Evolutionary conservation across 768 basidiomycete species (phyloP).

Genomic region (Lepiota subincarnata): DNA sequence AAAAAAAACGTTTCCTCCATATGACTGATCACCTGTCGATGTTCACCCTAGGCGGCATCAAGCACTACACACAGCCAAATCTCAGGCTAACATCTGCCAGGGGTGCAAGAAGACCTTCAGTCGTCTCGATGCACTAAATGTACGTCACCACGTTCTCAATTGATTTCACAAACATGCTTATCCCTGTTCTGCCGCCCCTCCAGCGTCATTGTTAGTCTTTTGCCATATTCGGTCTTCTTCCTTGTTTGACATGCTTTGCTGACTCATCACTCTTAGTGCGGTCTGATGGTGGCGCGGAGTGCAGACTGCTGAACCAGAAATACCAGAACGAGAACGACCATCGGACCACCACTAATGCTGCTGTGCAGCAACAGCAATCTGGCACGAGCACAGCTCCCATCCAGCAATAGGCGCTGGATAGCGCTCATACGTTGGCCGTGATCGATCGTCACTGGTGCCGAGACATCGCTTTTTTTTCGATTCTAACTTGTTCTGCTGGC

Average conservation of each 20-base stretch:
- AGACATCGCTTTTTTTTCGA: constrained; percentile 5
- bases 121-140: constrained; percentile 89
- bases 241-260: constrained; percentile 19
- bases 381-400: neutral
- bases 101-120: constrained; percentile 96
- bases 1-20: constrained; percentile 4
- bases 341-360: constrained; percentile 3
- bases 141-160: constrained; percentile 40
- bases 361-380: constrained; percentile 5
- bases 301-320: constrained; percentile 46
- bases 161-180: constrained; percentile 1
- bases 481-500: constrained; percentile 3
- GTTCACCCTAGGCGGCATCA: constrained; percentile 67
- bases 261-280: constrained; percentile 51
- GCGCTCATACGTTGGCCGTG: neutral
- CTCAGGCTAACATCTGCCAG: constrained; percentile 81
- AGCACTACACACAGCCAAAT: constrained; percentile 80
- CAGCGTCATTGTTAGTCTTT: constrained; percentile 72
- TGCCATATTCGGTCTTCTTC: constrained; percentile 14
- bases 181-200: constrained; percentile 20
- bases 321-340: constrained; percentile 22
- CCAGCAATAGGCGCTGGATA: neutral
- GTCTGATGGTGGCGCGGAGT: constrained; percentile 82
- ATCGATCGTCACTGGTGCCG: neutral
- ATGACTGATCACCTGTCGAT: constrained; percentile 6